Evolutionary conservation across 2,329 filamentous ascomycete genomes (phyloP), one percentile per base, ranked within the genome.

Genomic region (Cercospora berteroae): DNA sequence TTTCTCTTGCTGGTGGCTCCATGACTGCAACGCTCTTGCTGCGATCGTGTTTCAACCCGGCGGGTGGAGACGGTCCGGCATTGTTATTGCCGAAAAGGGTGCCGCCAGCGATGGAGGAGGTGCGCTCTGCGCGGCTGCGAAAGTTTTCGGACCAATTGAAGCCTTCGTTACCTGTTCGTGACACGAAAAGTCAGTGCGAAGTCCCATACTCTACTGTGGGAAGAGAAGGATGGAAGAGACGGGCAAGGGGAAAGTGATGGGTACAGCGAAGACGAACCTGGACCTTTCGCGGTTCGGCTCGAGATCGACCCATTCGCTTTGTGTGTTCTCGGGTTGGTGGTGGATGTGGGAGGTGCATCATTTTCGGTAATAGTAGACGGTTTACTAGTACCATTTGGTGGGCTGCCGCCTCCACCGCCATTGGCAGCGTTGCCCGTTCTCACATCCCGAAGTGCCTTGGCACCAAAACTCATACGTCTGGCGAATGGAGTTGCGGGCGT

Each of bases 101-200:
- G 73, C 84, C 85, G 52, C 85, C 80, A 67, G 89, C 85, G 75
- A 88, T 90, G 16, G 77, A 83, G 10, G 75, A 82, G 52, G 78
- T 78, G 81, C 93, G 94, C 83, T 96, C 93, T 75, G 94, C 94
- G 78, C 94, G 91, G 76, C 89, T 90, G 80, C 93, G 92, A 85
- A 97, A 88, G 83, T 96, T 94, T 84, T 97, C 94, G 78, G 93
- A 92, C 91, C 94, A 97, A 82, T 96, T 96, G 86, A 96, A 97
- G 80, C 92, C 92, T 86, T 95, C 93, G 85, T 87, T 82, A 81
- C 85, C 86, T 83, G 81, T 80, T 76, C 80, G 77, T 79, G 81
- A 80, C 82, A 39, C 12, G 79, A 79, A 77, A 79, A 84, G 83
- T 83, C 81, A 68, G 71, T 36, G 29, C 10, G 18, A 23, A 27